Percentiles rank a stretch among this genome's conserved stretches.
phyloP scores from a whole-genome alignment of 2,329 filamentous ascomycete genomes.

The Claviceps maximensis region DNA sequence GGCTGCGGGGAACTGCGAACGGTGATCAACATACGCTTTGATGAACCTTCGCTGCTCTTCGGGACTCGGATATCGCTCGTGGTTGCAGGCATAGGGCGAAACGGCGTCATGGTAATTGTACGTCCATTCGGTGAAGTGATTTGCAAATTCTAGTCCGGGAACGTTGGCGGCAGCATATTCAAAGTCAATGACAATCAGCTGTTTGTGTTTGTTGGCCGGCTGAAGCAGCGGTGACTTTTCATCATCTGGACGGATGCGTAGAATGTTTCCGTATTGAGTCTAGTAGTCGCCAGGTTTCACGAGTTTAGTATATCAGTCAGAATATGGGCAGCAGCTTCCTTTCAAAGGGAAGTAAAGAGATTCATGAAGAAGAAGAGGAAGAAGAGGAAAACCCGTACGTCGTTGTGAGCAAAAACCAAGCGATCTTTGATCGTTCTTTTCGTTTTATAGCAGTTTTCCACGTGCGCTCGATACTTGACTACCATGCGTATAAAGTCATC shows the following conservation, averaged over 20 bases:
- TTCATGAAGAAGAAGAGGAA: neutral
- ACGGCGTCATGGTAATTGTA: slow-evolving; percentile 85
- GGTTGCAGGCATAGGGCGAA: slow-evolving; percentile 53
- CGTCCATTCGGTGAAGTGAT: slow-evolving; percentile 97
- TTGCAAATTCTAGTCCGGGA: slow-evolving; percentile 82
- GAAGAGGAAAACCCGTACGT: slow-evolving; percentile 44
- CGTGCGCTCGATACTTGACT: slow-evolving; percentile 61
- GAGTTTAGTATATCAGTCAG: neutral
- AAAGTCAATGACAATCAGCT: slow-evolving; percentile 94
- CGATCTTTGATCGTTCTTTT: slow-evolving; percentile 52
- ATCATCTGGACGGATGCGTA: slow-evolving; percentile 54
- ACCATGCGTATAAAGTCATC: slow-evolving; percentile 59
- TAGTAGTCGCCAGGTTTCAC: slow-evolving; percentile 20
- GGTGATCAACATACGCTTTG: slow-evolving; percentile 73
- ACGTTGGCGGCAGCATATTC: slow-evolving; percentile 90
- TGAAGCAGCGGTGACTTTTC: slow-evolving; percentile 77
- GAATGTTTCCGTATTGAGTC: slow-evolving; percentile 98
- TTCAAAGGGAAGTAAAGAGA: too few relatives aligned
- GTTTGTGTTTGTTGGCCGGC: slow-evolving; percentile 87
- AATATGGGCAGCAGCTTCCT: too few relatives aligned
- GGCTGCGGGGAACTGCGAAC: slow-evolving; percentile 47
- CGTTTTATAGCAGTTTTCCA: slow-evolving; percentile 61
- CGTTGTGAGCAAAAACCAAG: slow-evolving; percentile 93
- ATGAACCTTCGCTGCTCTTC: slow-evolving; percentile 81
- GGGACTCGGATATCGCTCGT: slow-evolving; percentile 55